phyloP scores from a whole-genome alignment of 768 basidiomycete species.

The Kwoniella bestiolae region DNA sequence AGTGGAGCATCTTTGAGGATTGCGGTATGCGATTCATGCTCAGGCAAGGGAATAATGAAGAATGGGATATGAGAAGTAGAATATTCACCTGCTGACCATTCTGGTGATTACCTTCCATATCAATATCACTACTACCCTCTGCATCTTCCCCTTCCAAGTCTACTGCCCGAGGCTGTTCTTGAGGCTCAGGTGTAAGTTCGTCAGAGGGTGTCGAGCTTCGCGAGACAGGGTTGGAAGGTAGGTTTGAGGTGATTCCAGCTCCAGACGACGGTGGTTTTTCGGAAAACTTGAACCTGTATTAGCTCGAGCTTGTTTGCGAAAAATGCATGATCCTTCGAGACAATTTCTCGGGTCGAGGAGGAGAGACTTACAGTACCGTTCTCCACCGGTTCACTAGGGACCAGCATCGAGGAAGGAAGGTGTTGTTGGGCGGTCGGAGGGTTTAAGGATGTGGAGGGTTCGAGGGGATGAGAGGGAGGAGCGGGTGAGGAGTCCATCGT shows the following conservation, averaged over 20 bases:
- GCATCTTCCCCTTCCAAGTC: constrained; percentile 22
- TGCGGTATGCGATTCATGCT: no score
- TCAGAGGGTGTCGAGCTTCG: constrained; percentile 26
- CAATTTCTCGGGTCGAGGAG: no score
- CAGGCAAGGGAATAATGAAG: neutral
- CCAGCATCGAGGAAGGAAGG: constrained; percentile 38
- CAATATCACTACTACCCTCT: constrained; percentile 14
- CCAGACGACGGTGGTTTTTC: constrained; percentile 18
- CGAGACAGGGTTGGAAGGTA: constrained; percentile 20
- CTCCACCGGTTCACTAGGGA: constrained; percentile 4
- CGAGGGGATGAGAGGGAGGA: constrained; percentile 16
- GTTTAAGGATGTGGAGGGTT: constrained; percentile 11
- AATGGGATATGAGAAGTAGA: neutral
- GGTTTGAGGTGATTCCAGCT: constrained; percentile 24
- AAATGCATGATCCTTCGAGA: no score
- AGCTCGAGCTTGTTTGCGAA: no score
- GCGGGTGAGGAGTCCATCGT: constrained; percentile 21
- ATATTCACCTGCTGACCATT: constrained; percentile 13
- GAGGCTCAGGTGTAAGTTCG: constrained; percentile 41
- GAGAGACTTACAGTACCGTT: neutral
- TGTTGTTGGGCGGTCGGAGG: constrained; percentile 26
- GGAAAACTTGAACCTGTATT: no score
- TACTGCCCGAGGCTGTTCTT: constrained; percentile 17
- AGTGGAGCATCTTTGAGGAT: no score
- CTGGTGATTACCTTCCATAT: constrained; percentile 10